A percentile compares a stretch with the other conserved stretches of the same genome.
These are phyloP conservation scores for Quercus parvula DNA, from an alignment of 306 rosid genomes.

Conservation along the genomic window DNA sequence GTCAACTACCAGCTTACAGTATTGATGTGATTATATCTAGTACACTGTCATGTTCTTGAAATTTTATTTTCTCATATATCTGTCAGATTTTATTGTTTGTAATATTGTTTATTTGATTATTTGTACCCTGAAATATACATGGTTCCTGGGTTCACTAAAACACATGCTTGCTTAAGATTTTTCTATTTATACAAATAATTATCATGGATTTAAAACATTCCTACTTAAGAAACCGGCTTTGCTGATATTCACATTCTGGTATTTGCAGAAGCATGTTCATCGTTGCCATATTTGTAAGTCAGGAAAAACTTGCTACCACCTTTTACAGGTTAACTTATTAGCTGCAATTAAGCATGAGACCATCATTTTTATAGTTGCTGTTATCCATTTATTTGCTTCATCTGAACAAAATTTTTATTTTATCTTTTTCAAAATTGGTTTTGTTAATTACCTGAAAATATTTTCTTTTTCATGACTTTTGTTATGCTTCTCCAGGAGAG, in stretches of 20 bases:
- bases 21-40: not conserved
- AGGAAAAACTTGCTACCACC: slow-evolving; percentile 71
- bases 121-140: not conserved
- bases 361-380: slow-evolving; percentile 16
- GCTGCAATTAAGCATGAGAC: slow-evolving; percentile 14
- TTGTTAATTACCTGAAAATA: not conserved
- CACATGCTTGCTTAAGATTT: not conserved
- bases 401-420: slow-evolving; percentile 18
- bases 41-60: slow-evolving; percentile 14
- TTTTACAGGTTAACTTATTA: slow-evolving; percentile 75
- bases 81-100: not conserved
- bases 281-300: slow-evolving; percentile 76
- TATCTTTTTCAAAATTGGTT: not conserved
- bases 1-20: slow-evolving; percentile 14
- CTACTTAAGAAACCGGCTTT: not conserved
- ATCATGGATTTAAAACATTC: not conserved
- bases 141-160: not conserved
- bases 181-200: slow-evolving; percentile 10
- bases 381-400: slow-evolving; percentile 3
- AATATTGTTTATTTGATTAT: not conserved
- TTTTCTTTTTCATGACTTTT: slow-evolving; percentile 24
- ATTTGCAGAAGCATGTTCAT: slow-evolving; percentile 76
- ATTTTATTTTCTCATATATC: slow-evolving; percentile 2
- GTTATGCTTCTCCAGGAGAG: slow-evolving; percentile 59
- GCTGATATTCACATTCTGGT: slow-evolving; percentile 26